Base-by-base conservation (phyloP, 2,329 filamentous ascomycete species). In the Epichloe bromicola region DNA sequence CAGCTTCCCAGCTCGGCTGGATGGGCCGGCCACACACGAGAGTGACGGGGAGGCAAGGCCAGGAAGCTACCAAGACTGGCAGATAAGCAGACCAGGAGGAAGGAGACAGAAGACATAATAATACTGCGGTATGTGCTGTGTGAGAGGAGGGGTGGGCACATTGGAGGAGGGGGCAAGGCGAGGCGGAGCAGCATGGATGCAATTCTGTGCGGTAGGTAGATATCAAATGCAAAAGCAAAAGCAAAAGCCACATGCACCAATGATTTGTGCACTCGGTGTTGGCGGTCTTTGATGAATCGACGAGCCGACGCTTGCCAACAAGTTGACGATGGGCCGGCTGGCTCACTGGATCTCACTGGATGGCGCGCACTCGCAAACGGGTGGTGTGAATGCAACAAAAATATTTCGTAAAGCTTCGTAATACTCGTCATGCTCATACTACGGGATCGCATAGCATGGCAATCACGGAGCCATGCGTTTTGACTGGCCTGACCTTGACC, bases 21-120 rank as follows among this genome's bases (percentile, higher is more conserved):
- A 50, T 50, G 42, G 51, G 37, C 42, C 42, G 46, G 38, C 50
- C 42, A 52, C 26, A 39, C 46, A 46, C 26, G 42, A 46, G 37
- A 45, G 36, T 41, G 36, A 48, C 30, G 30, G 45, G 41, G 44
- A 30, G 11, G 41, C 40, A 11, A 39, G 36, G 45, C 39, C n/a
- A 30, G 39, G 48, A 14, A 26, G 45, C 40, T 34, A 48, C 40
- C 23, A 33, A 30, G 47, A 30, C 26, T 30, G 26, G 26, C 26
- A 30, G 26, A 30, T 8, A 14, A 26, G 37, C 23, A 33, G 15
- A 11, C 26, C 26, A 26, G 37, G 37, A 33, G 15, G 36, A 12
- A 12, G 14, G 20, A 14, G n/a, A 46, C n/a, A 19, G 26, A 30
- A 30, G 26, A 11, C 26, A 30, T 11, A 1, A 30, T 30, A 11